Evolutionary conservation across 1,284 basidiomycete genomes (phyloP).

Genomic region (Trichosporon ovoides): DNA sequence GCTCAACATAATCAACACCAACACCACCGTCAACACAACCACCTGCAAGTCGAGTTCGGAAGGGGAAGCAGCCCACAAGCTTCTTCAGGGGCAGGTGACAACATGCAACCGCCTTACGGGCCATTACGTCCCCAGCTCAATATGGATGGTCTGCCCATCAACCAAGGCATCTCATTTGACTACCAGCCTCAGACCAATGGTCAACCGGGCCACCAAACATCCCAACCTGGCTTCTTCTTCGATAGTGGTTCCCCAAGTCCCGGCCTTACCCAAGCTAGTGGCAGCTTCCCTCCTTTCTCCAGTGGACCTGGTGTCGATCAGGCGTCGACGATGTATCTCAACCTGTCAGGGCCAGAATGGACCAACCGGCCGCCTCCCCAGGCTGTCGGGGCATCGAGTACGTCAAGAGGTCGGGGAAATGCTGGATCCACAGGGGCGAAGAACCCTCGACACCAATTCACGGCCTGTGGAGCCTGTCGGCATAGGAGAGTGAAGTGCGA

Average conservation of each 20-base stretch:
- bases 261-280: not conserved
- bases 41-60: not conserved
- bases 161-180: not conserved
- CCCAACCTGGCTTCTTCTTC: not conserved
- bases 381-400: not conserved
- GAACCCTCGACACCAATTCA: slow-evolving; percentile 71
- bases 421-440: slow-evolving; percentile 43
- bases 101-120: not conserved
- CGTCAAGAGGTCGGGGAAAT: not conserved
- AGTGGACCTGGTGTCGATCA: not conserved
- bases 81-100: not conserved
- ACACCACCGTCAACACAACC: not conserved
- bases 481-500: slow-evolving; percentile 60
- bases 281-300: not conserved
- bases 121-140: not conserved
- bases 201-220: not conserved
- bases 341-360: not conserved
- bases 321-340: not conserved
- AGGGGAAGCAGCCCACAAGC: not conserved
- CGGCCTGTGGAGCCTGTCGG: slow-evolving; percentile 82
- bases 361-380: not conserved
- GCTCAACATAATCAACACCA: too few relatives aligned
- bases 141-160: not conserved
- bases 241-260: not conserved
- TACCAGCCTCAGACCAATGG: not conserved